Percentiles rank a stretch among this genome's conserved stretches.
Conservation (phyloP, 129 eudicot species). For the Pseudognaphalium luteoalbum region DNA sequence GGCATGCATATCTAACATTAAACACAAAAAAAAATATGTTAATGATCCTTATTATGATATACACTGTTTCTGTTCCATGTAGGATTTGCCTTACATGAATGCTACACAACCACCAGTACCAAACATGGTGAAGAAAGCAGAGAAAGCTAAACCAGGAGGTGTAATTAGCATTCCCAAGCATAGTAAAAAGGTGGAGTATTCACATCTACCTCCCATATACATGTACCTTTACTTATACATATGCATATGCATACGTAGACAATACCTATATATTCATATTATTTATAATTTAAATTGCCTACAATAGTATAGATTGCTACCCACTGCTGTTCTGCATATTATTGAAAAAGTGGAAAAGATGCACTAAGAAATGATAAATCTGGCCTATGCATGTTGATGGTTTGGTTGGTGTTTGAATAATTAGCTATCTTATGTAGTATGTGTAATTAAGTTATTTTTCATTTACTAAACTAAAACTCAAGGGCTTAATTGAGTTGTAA, state of each 20-base stretch:
- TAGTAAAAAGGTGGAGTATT: slow-evolving; percentile 68
- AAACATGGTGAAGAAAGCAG: slow-evolving; percentile 57
- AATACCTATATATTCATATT: too few relatives aligned
- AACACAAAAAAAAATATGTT: slow-evolving; percentile 78
- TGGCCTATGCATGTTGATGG: background rate
- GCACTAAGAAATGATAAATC: background rate
- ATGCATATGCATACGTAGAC: background rate
- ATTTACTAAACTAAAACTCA: background rate
- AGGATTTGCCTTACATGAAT: slow-evolving; percentile 22
- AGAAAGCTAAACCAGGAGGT: slow-evolving; percentile 55
- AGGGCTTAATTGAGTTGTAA: slow-evolving; percentile 7
- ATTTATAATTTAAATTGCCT: background rate
- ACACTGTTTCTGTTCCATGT: slow-evolving; percentile 43
- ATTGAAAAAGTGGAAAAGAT: background rate
- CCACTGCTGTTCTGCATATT: background rate
- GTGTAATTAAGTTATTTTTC: background rate
- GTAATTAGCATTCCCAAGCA: slow-evolving; percentile 70
- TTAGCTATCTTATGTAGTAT: background rate
- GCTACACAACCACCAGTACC: slow-evolving; percentile 66
- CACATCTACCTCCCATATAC: slow-evolving; percentile 8
- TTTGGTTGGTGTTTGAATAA: background rate
- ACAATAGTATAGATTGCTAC: background rate
- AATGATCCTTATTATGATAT: too few relatives aligned
- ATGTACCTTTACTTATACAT: background rate
- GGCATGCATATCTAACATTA: slow-evolving; percentile 40